Base-by-base conservation (phyloP, 2,329 filamentous ascomycete genomes). In the Neofusicoccum parvum region DNA sequence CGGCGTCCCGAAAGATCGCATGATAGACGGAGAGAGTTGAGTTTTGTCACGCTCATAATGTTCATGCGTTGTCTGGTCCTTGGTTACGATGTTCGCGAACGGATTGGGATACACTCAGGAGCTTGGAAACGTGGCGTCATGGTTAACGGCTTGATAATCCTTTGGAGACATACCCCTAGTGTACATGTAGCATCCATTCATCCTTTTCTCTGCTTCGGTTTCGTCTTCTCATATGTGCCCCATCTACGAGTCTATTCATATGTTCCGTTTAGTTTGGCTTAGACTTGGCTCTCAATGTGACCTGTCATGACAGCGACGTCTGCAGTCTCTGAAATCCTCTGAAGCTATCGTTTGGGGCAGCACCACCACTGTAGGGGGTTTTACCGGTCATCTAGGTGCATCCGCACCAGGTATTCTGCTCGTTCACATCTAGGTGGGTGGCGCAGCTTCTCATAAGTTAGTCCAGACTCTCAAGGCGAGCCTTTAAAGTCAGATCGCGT, bases 161-260 rank as follows among this genome's bases (percentile, higher is more conserved):
- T 50, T 17, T 48, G 7, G 32, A 50, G 32, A 39, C 32, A 62
- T 62, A 62, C 58, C 58, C 58, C 15, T 32, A 32, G n/a, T 62
- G 17, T 39, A 50, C 11, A 50, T 39, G 14, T 62, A 34, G 53
- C 37, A 45, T 32, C 5, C 48, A 51, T 51, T 46, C 54, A 36
- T 20, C 17, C 20, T 27, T 37, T 15, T 23, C 1, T 9, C 20
- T 32, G 15, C 7, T 20, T 10, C 23, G 9, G 2, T 6, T 12
- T 32, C 39, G 7, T 11, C 11, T 23, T 20, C 12, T 49, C 11
- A 23, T 27, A 27, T 23, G 27, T 54, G 34, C 32, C 32, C 6
- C 20, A 14, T 17, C 5, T 34, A 50, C 20, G 17, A 6, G 17
- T 48, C 17, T 27, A 7, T 10, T 48, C 43, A 6, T 9, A 17